Evolutionary conservation across 768 basidiomycete genomes (phyloP).

Genomic region (Cubamyces sp.): DNA sequence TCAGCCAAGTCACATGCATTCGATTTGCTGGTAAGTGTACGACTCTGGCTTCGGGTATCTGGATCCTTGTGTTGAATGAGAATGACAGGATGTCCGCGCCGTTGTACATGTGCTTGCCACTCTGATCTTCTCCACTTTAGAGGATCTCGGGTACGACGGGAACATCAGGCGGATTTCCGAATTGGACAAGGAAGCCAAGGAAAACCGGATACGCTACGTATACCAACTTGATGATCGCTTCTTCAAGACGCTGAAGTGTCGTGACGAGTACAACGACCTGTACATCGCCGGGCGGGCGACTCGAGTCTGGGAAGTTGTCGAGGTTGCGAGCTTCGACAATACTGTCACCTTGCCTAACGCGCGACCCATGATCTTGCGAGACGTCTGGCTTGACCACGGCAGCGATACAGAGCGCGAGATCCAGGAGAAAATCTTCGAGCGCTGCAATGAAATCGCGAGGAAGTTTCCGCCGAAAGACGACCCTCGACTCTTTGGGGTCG

Average conservation of each 20-base stretch:
- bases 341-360: background rate
- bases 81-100: slow-evolving; percentile 5
- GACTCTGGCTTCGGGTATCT: background rate
- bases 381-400: slow-evolving; percentile 8
- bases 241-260: slow-evolving; percentile 7
- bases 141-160: slow-evolving; percentile 11
- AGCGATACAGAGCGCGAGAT: slow-evolving; percentile 10
- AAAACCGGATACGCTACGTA: slow-evolving; percentile 2
- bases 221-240: background rate
- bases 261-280: slow-evolving; percentile 6
- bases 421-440: slow-evolving; percentile 7
- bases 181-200: background rate
- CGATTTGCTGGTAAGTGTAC: slow-evolving; percentile 5
- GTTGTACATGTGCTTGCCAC: slow-evolving; percentile 3
- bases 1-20: slow-evolving; percentile 7
- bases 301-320: slow-evolving; percentile 10
- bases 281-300: slow-evolving; percentile 2
- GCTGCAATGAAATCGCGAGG: slow-evolving; percentile 2
- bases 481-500: background rate
- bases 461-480: slow-evolving; percentile 4
- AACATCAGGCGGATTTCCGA: slow-evolving; percentile 9
- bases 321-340: slow-evolving; percentile 9
- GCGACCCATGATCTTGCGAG: slow-evolving; percentile 4
- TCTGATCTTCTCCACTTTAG: slow-evolving; percentile 8
- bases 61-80: background rate